Evolutionary conservation across 2,329 filamentous ascomycete genomes (phyloP), one percentile per base, ranked within the genome.

Genomic region (Fusarium paranaense): DNA sequence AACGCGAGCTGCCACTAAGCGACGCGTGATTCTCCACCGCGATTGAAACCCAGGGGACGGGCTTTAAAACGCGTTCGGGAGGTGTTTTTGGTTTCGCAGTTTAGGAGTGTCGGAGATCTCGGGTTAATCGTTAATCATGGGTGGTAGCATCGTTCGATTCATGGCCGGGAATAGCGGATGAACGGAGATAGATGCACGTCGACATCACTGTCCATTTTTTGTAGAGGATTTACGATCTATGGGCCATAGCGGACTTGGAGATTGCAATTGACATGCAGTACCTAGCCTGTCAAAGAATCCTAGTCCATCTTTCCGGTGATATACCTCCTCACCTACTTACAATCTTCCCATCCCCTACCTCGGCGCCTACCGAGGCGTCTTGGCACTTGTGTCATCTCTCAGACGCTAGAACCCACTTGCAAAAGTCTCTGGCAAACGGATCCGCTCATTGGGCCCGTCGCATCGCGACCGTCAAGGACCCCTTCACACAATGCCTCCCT

Each of bases 351-450:
- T 40, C 11, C 35, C 56, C 35, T 27, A 22, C 22, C 18, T 40
- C 59, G 59, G 59, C 40, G 58, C 27, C 59, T 62, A n/a, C 50
- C 50, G 35, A 33, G 7, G 38, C 50, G 27, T 60, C 16, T 71
- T 76, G 70, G 71, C 59, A 64, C 72, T 66, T 72, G 74, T 76
- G 45, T 73, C 69, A 75, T 25, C 50, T 74, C 61, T 61, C 58
- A 70, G 58, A 72, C 71, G 59, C 37, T 9, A 27, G 63, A 58
- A 64, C 47, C 54, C 72, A 61, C 67, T 69, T 14, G 30, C 25
- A 54, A 47, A 54, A 47, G 65, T 61, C 65, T 65, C 33, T 35
- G 11, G 47, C 66, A 33, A 65, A 57, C 54, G 40, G 63, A 56
- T 45, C 64, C 42, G 54, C 64, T 52, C 57, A 52, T 59, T 47